phyloP scores from a whole-genome alignment of 2,329 filamentous ascomycete species.

The Hortaea sp. region DNA sequence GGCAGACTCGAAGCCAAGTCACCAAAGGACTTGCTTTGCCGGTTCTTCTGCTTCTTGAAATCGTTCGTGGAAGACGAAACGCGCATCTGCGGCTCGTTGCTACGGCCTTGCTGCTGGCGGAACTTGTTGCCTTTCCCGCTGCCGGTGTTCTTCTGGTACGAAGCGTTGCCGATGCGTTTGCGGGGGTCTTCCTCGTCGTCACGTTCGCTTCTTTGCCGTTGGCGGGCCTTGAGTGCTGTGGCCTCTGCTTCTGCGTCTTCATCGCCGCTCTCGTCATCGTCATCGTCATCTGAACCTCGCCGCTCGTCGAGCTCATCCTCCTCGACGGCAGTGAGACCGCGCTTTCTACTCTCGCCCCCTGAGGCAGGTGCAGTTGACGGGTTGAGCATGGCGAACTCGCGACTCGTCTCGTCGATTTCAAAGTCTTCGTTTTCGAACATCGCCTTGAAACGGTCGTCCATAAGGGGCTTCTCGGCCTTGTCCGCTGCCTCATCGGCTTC shows the following conservation, averaged over 20 bases:
- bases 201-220: constrained; percentile 29
- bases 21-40: constrained; percentile 47
- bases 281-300: constrained; percentile 25
- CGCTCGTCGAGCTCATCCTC: constrained; percentile 44
- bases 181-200: constrained; percentile 24
- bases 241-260: constrained; percentile 26
- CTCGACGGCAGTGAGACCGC: constrained; percentile 49
- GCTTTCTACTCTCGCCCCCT: constrained; percentile 26
- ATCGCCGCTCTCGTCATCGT: constrained; percentile 32
- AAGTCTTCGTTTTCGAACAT: constrained; percentile 93
- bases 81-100: constrained; percentile 42
- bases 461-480: constrained; percentile 39
- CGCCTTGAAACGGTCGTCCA: constrained; percentile 75
- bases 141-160: constrained; percentile 47
- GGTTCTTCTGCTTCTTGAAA: constrained; percentile 27
- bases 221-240: constrained; percentile 12
- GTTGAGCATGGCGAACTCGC: constrained; percentile 81
- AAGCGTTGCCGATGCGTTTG: constrained; percentile 53
- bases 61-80: constrained; percentile 41
- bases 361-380: constrained; percentile 56
- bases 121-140: background rate
- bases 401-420: constrained; percentile 76
- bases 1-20: constrained; percentile 39
- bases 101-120: constrained; percentile 4
- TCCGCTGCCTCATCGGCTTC: constrained; percentile 46